Base-by-base conservation (phyloP, 108 stramenopile species). In the Cyclotella kingstonii region DNA sequence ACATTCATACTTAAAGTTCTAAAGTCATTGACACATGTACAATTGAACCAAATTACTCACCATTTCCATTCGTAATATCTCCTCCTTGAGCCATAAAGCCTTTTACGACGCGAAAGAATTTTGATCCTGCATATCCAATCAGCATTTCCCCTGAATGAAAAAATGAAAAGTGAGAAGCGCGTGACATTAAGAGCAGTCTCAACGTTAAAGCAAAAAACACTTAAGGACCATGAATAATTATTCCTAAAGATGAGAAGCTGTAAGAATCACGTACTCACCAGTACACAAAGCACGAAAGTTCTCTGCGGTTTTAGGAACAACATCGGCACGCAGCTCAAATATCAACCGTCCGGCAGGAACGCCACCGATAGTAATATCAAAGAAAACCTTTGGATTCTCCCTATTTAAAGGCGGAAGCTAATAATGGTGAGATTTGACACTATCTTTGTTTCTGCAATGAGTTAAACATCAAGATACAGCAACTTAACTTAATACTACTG, bases 101-200 rank as follows among this genome's bases (percentile, higher is more conserved):
- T 6, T 94, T 93, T 71, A 98, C 97, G 56, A 98, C 81, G 44
- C 98, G 90, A 74, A 97, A 96, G 82, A 98, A 98, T 43, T 54
- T 31, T 5, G 73, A 87, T 54, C 91, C 95, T 60, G 92, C 87
- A 66, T 85, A 97, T 28, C 94, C 94, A 23, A 76, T 60, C 38
- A 95, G 95, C 66, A 95, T 96, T 66, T 95, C 93, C 15, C 84
- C 84, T 30, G 84, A 84, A 56, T 5, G 8, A 28, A 18, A 2
- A 29, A 21, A 44, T 19, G 4, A 19, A 25, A 10, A 0, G n/a
- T 12, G 11, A 31, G 36, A n/a, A n/a, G n/a, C n/a, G n/a, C n/a
- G n/a, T n/a, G n/a, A n/a, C n/a, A n/a, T n/a, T n/a, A n/a, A n/a
- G n/a, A n/a, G n/a, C n/a, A n/a, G n/a, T n/a, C n/a, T n/a, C n/a